phyloP scores from a whole-genome alignment of 1,284 basidiomycete species.

The Cryptococcus amylolentus region DNA sequence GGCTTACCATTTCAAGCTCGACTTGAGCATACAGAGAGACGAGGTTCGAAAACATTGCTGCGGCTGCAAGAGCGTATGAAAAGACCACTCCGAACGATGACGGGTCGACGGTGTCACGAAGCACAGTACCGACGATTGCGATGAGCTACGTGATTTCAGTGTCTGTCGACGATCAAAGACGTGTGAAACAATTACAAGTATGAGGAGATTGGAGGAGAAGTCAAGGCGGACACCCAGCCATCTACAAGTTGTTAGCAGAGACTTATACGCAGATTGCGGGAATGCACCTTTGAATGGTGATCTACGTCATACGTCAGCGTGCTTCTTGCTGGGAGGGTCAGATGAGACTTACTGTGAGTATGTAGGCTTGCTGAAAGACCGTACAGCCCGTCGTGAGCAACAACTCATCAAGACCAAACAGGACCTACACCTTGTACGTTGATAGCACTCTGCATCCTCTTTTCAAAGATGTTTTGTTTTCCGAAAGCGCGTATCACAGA shows the following conservation, averaged over 20 bases:
- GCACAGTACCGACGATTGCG: conserved; percentile 35
- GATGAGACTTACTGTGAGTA: conserved; percentile 19
- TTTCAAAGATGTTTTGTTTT: conserved; percentile 24
- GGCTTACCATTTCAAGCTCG: conserved; percentile 35
- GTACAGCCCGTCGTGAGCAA: background rate
- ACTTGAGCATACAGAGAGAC: conserved; percentile 24
- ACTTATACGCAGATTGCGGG: background rate
- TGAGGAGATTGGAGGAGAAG: conserved; percentile 24
- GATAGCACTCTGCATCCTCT: conserved; percentile 22
- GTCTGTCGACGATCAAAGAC: background rate
- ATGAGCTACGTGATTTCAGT: conserved; percentile 21
- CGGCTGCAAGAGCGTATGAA: conserved; percentile 26
- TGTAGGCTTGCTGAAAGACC: conserved; percentile 22
- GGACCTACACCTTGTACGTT: conserved; percentile 30
- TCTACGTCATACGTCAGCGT: conserved; percentile 1
- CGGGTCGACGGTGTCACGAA: conserved; percentile 34
- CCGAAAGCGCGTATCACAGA: conserved; percentile 34
- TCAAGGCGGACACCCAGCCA: conserved; percentile 41
- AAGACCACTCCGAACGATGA: conserved; percentile 43
- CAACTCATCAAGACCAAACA: background rate
- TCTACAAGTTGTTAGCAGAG: conserved; percentile 10
- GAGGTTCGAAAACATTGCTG: conserved; percentile 25
- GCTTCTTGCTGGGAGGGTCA: background rate
- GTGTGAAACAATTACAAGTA: conserved; percentile 14
- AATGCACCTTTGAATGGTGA: conserved; percentile 16